Evolutionary conservation across 2,329 filamentous ascomycete genomes (phyloP).

Genomic region (Beauveria sp.): DNA sequence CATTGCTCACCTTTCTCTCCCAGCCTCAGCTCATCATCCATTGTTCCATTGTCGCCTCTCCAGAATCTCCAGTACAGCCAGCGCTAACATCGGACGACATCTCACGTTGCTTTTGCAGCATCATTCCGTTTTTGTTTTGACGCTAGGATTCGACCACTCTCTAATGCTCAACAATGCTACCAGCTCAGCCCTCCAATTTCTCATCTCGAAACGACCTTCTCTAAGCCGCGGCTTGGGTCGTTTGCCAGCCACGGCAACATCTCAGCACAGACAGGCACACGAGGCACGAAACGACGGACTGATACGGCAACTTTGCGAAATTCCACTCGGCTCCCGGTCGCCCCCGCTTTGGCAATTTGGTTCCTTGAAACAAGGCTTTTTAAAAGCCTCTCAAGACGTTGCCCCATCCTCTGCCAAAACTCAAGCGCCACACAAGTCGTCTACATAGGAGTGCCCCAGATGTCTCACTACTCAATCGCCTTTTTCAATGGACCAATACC

Average conservation of each 20-base stretch:
- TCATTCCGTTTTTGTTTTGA: neutral
- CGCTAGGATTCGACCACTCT: neutral
- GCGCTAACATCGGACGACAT: neutral
- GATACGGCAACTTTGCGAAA: neutral
- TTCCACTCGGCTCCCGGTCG: neutral
- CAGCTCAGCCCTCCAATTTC: too few species aligned
- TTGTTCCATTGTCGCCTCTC: neutral
- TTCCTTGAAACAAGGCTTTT: neutral
- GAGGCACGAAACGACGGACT: neutral
- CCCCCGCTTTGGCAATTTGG: neutral
- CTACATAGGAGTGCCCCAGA: neutral
- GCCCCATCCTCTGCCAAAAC: neutral
- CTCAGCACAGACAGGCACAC: constrained; percentile 5
- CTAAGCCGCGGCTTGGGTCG: neutral
- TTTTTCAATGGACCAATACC: neutral
- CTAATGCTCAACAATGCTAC: neutral
- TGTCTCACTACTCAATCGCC: neutral
- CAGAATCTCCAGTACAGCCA: neutral
- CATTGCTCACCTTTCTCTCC: neutral
- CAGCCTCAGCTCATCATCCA: neutral
- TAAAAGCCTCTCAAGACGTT: neutral
- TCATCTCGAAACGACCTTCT: too few species aligned
- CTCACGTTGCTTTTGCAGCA: neutral
- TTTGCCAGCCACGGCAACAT: neutral
- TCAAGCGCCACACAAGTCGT: neutral